A percentile compares a stretch with the other conserved stretches of the same genome.
phyloP scores from a whole-genome alignment of 2,329 filamentous ascomycete genomes.

The Escovopsis sp. region DNA sequence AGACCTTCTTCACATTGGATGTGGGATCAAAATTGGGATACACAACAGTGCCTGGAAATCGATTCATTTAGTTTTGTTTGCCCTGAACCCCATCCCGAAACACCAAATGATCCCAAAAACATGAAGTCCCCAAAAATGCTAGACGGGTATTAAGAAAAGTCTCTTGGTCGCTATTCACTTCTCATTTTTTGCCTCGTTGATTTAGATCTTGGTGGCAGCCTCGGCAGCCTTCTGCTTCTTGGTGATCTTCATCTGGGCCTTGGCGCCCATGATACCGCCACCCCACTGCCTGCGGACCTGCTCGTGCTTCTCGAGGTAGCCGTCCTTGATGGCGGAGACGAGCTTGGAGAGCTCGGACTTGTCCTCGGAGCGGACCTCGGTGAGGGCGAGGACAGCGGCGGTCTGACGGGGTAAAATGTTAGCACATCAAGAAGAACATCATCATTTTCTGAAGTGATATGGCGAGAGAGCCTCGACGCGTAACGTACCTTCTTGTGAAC shows the following conservation, averaged over 20 bases:
- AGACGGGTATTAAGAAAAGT: constrained; percentile 22
- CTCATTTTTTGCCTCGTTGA: no score
- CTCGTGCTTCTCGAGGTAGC: constrained; percentile 93
- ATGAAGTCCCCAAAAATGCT: constrained; percentile 18
- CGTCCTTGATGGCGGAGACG: constrained; percentile 91
- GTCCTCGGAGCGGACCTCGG: constrained; percentile 95
- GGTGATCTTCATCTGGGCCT: constrained; percentile 62
- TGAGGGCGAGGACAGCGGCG: constrained; percentile 85
- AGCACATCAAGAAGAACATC: not conserved
- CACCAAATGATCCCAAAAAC: constrained; percentile 21
- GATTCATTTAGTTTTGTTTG: constrained; percentile 25
- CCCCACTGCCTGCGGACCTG: constrained; percentile 88
- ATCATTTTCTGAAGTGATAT: no score
- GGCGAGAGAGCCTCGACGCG: no score
- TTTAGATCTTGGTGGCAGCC: constrained; percentile 92
- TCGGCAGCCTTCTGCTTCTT: constrained; percentile 95
- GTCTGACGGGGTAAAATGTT: constrained; percentile 40
- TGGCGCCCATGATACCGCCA: constrained; percentile 97
- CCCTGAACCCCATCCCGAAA: constrained; percentile 24
- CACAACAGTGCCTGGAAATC: constrained; percentile 21
- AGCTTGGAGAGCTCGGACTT: constrained; percentile 97
- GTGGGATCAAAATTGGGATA: constrained; percentile 4
- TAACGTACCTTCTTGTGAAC: constrained; percentile 90
- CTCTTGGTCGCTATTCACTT: no score
- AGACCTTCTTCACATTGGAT: constrained; percentile 3